Conservation (phyloP, 257 asterid genomes). For the Marsdenia floribunda region DNA sequence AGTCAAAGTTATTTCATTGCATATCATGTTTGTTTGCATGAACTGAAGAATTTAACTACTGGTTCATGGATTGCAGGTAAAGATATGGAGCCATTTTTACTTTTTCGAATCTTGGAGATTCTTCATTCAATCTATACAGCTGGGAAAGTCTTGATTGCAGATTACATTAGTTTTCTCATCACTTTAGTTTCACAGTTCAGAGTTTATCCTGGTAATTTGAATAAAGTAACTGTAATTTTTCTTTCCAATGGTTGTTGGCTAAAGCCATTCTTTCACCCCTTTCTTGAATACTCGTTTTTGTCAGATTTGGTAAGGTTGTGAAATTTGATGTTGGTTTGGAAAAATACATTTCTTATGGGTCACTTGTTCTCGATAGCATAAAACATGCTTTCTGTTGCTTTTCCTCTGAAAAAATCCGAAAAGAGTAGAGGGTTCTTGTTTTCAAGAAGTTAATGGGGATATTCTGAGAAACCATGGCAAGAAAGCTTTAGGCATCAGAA, state of each 20-base stretch:
- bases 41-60: not conserved
- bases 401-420: not conserved
- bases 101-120: conserved; percentile 62
- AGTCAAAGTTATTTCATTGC: not conserved
- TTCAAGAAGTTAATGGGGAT: not conserved
- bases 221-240: conserved; percentile 11
- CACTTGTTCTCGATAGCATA: not conserved
- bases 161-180: conserved; percentile 69
- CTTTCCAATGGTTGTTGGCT: conserved; percentile 8
- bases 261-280: not conserved
- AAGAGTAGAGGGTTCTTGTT: not conserved
- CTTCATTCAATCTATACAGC: conserved; percentile 66
- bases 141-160: conserved; percentile 69
- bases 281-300: not conserved
- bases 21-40: not conserved
- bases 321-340: not conserved
- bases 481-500: not conserved
- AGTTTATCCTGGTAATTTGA: conserved; percentile 61
- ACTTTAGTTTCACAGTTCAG: conserved; percentile 70
- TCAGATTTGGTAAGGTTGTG: not conserved
- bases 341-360: not conserved
- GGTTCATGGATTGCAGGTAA: conserved; percentile 44
- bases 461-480: not conserved
- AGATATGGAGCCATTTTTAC: conserved; percentile 41
- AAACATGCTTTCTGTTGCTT: not conserved